Conservation (phyloP, 73 alveolate genomes). For the Stentor roeselii region DNA sequence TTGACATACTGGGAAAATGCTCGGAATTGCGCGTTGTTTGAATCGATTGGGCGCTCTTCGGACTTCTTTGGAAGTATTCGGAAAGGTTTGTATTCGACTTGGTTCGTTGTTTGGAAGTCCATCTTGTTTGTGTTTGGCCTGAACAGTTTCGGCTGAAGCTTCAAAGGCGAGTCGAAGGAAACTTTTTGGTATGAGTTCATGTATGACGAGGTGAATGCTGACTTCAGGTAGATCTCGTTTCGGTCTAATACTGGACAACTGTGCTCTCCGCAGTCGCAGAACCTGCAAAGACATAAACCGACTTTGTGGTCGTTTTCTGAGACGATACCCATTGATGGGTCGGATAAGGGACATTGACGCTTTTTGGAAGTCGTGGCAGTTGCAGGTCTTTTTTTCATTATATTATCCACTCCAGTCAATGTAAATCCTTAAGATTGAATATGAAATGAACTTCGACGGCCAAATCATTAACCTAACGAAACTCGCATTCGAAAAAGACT, state of each 20-base stretch:
- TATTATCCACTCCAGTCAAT: background rate
- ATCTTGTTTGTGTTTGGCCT: slow-evolving; percentile 1
- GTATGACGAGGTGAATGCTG: background rate
- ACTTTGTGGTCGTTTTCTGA: slow-evolving; percentile 27
- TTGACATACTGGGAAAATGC: background rate
- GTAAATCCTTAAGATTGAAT: background rate
- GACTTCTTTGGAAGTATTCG: background rate
- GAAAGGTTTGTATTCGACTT: background rate
- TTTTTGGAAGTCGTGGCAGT: background rate
- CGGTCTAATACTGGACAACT: background rate
- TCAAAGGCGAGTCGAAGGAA: background rate
- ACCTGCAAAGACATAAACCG: slow-evolving; percentile 22
- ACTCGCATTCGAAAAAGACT: background rate
- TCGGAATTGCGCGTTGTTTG: background rate
- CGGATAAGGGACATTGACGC: slow-evolving; percentile 21
- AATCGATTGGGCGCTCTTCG: background rate
- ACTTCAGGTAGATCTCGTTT: background rate
- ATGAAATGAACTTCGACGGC: background rate
- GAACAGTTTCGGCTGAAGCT: slow-evolving; percentile 6
- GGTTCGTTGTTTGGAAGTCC: background rate
- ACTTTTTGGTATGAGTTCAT: background rate
- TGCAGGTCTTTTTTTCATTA: background rate
- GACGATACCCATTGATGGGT: slow-evolving; percentile 11
- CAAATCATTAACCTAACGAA: background rate
- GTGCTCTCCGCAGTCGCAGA: slow-evolving; percentile 22